Base-by-base conservation (phyloP, 2,329 filamentous ascomycete species). In the Chaetoscypha palmicola region DNA sequence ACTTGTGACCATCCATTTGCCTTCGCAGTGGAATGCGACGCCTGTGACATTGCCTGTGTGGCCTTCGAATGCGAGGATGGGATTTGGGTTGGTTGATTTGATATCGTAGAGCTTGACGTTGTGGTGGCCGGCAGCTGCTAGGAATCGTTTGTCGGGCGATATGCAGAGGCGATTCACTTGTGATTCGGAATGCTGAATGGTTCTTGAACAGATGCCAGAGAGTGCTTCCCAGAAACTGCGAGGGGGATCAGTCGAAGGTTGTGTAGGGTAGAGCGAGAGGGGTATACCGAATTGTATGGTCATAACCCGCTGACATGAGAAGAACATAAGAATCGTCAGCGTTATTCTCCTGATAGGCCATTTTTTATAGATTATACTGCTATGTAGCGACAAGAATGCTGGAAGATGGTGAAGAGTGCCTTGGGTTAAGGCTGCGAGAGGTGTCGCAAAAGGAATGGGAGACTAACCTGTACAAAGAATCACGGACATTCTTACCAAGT, bases 1-100 rank as follows among this genome's bases (percentile, higher is more conserved):
- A 65, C 86, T 94, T 8, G 92, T 98, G 14, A 97, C 92, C 86
- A 98, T 96, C 92, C 92, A 98, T 69, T 98, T 98, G 9, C 91
- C 90, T 66, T 98, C 92, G 64, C 91, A 97, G 65, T 98, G 92
- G 64, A 98, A 98, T 9, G 90, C 90, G 36, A 98, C 86, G 33
- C 92, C 92, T 0, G 92, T 98, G 62, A 98, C 83, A 60, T 98
- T 98, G 54, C 83, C 88, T 10, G 87, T 92, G 68, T 98, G 92
- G 32, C 92, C 92, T 63, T 97, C 91, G 59, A 98, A 97, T 16
- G 85, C 90, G 59, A 97, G 79, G 19, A 97, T 75, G 1, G 92
- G 85, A 54, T 91, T 92, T 2, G 92, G 90, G 59, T 97, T 97
- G n/a, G 88, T 91, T 12, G 89, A 95, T 62, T 95, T 95, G 71